These are phyloP conservation scores for Thraustochytrium sp. DNA, from an alignment of 352 stramenopile species.

Conservation along the genomic window DNA sequence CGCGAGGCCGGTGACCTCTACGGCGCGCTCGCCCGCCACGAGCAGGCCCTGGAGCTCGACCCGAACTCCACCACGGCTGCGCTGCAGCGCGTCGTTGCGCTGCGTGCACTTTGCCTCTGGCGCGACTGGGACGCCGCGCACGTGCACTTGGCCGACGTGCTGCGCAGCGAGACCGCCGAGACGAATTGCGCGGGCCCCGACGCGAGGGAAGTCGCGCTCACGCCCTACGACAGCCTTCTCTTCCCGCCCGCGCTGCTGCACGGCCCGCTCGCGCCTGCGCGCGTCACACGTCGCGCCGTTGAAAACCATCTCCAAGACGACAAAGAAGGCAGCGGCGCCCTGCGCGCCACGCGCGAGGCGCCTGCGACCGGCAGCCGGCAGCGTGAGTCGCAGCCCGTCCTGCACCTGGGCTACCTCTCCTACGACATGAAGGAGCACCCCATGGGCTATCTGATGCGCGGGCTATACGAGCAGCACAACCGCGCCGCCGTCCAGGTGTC, in stretches of 20 bases:
- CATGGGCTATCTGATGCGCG: conserved; percentile 80
- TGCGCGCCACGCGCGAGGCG: conserved; percentile 51
- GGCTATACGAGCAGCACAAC: conserved; percentile 70
- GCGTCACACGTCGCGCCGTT: neutral
- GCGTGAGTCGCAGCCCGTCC: too few relatives aligned
- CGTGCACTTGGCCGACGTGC: neutral
- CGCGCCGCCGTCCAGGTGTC: conserved; percentile 53
- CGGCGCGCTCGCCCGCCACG: conserved; percentile 55
- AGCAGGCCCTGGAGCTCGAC: conserved; percentile 53
- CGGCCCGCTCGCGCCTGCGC: neutral
- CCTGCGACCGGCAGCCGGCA: too few relatives aligned
- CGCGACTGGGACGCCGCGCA: conserved; percentile 2
- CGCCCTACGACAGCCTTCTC: neutral
- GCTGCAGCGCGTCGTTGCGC: neutral
- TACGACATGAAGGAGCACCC: conserved; percentile 58
- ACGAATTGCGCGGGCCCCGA: neutral
- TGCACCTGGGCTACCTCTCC: conserved; percentile 58
- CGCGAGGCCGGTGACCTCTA: conserved; percentile 54
- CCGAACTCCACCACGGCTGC: conserved; percentile 12
- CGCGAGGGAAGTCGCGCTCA: neutral
- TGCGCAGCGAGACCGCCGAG: neutral
- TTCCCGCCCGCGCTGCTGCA: neutral
- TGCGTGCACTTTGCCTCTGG: neutral
- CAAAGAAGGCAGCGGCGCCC: neutral
- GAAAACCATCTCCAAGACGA: neutral